Percentiles rank a stretch among this genome's conserved stretches.
Evolutionary conservation across 148 eudicot genomes (phyloP).

Genomic region (Drosera capensis): DNA sequence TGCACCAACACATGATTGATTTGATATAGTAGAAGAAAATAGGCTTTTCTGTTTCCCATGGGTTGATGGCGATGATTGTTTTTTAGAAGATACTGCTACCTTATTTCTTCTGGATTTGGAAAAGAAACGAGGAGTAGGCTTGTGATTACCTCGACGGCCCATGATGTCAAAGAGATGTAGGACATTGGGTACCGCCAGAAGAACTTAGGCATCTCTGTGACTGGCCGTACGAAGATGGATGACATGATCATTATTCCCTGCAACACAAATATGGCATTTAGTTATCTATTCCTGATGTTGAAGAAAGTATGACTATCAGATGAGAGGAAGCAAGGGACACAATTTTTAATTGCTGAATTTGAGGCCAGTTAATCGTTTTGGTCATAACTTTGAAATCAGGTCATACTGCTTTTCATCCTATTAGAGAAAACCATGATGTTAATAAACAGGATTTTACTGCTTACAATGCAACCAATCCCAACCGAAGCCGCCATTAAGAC

Average conservation of each 20-base stretch:
- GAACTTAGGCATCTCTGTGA: slow-evolving; percentile 1
- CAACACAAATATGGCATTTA: background rate
- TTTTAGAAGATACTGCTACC: background rate
- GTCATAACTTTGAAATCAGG: too few relatives aligned
- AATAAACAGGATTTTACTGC: too few relatives aligned
- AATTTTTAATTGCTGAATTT: too few relatives aligned
- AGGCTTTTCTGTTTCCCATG: too few relatives aligned
- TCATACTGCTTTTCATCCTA: too few relatives aligned
- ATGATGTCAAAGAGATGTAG: slow-evolving; percentile 5
- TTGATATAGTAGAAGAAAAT: too few relatives aligned
- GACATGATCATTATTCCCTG: slow-evolving; percentile 6
- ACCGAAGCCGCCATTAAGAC: slow-evolving; percentile 3
- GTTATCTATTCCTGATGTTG: background rate
- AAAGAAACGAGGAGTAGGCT: background rate
- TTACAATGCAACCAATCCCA: background rate
- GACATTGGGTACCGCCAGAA: slow-evolving; percentile 8
- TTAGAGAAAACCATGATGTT: too few relatives aligned
- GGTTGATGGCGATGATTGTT: too few relatives aligned
- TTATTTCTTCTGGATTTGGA: background rate
- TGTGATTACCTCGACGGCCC: slow-evolving; percentile 3
- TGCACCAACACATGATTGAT: too few relatives aligned
- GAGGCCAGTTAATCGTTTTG: too few relatives aligned
- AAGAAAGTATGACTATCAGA: too few relatives aligned
- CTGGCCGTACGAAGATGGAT: background rate
- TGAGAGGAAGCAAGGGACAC: too few relatives aligned